Percentiles rank a stretch among this genome's conserved stretches.
Conservation (phyloP, 345 rosid species). For the Zanthoxylum bungeanum region DNA sequence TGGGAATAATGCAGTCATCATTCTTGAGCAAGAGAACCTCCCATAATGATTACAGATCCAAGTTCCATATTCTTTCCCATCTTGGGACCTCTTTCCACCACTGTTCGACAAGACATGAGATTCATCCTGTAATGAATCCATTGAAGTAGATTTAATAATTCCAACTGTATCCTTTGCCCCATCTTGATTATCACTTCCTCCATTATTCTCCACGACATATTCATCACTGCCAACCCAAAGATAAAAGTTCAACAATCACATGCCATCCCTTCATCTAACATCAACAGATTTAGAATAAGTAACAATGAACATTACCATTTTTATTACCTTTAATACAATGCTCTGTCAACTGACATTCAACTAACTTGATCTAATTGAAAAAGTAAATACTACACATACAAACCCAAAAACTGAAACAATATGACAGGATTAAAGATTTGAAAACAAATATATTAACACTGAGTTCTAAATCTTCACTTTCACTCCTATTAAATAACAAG, state of each 20-base stretch:
- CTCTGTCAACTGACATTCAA: background rate
- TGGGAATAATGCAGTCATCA: constrained; percentile 56
- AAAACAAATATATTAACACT: too few species aligned
- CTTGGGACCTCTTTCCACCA: constrained; percentile 18
- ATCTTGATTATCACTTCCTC: constrained; percentile 19
- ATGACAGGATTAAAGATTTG: background rate
- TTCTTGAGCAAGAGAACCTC: constrained; percentile 49
- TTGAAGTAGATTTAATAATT: background rate
- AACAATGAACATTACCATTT: background rate
- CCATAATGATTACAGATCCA: constrained; percentile 35
- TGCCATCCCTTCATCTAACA: background rate
- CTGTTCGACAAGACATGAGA: constrained; percentile 17
- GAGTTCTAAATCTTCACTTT: background rate
- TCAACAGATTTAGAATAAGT: background rate
- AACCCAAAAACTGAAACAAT: background rate
- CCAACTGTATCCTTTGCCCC: constrained; percentile 11
- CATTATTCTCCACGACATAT: constrained; percentile 24
- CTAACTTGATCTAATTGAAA: background rate
- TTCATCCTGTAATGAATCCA: constrained; percentile 18
- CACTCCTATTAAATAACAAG: background rate
- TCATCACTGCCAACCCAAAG: constrained; percentile 38
- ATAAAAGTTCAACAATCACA: background rate
- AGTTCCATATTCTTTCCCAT: constrained; percentile 23
- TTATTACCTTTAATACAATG: background rate
- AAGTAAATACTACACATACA: too few species aligned